A percentile compares a stretch with the other conserved stretches of the same genome.
Evolutionary conservation across 805 yeast species (phyloP).

Genomic region (Ogataea polymorpha): DNA sequence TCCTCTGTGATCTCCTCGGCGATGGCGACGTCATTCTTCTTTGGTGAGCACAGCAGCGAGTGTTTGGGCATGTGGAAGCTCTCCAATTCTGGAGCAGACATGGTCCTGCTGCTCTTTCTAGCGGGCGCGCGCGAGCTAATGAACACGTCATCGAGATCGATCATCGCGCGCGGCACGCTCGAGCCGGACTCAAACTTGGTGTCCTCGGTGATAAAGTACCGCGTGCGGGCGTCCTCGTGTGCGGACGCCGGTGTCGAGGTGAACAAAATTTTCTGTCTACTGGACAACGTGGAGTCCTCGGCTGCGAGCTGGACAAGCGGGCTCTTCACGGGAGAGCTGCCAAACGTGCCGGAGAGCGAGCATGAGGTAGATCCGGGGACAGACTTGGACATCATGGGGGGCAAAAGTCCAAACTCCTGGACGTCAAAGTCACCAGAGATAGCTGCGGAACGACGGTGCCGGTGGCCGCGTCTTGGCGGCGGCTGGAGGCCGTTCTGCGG

Average conservation of each 20-base stretch:
- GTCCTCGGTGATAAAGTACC: constrained; percentile 34
- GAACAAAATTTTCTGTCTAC: neutral
- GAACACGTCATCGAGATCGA: constrained; percentile 34
- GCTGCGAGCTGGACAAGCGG: neutral
- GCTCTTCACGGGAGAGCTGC: constrained; percentile 24
- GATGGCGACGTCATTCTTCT: constrained; percentile 30
- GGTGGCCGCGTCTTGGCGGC: constrained; percentile 51
- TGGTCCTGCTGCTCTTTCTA: constrained; percentile 16
- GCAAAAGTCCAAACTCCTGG: constrained; percentile 24
- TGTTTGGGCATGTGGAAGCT: constrained; percentile 27
- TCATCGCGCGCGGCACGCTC: constrained; percentile 32
- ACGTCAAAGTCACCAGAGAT: constrained; percentile 80
- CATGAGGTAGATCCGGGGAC: constrained; percentile 22
- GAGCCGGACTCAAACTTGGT: constrained; percentile 26
- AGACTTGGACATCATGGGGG: constrained; percentile 16
- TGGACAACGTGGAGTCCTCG: constrained; percentile 1
- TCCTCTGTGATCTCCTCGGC: constrained; percentile 32
- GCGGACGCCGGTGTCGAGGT: constrained; percentile 13
- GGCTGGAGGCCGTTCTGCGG: constrained; percentile 26
- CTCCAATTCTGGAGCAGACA: constrained; percentile 22
- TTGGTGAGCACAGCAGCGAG: constrained; percentile 31
- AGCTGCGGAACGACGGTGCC: constrained; percentile 84
- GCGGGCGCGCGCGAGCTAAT: constrained; percentile 10
- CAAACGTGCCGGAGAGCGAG: constrained; percentile 24
- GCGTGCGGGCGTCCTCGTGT: constrained; percentile 13